These are phyloP conservation scores for Stylosanthes scabra DNA, from an alignment of 331 rosid species.

Conservation along the genomic window DNA sequence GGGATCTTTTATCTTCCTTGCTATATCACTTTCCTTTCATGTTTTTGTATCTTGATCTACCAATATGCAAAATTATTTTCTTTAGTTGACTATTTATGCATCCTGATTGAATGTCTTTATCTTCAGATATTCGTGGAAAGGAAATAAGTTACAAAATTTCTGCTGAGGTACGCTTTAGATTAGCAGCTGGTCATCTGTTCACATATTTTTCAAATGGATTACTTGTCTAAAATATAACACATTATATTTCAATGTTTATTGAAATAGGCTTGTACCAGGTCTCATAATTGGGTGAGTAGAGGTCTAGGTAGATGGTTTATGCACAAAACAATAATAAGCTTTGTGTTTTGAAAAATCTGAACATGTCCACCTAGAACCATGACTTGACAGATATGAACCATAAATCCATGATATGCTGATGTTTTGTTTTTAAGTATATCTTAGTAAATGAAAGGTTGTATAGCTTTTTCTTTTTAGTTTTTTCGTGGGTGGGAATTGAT, in stretches of 20 bases:
- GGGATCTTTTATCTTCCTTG: neutral
- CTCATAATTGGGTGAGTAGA: neutral
- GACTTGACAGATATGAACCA: neutral
- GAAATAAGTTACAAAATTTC: conserved; percentile 43
- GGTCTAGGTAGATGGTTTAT: neutral
- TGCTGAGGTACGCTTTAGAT: conserved; percentile 45
- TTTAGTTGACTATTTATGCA: neutral
- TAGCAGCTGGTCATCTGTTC: neutral
- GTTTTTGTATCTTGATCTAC: neutral
- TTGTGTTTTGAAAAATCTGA: neutral
- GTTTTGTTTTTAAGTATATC: neutral
- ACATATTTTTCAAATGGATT: neutral
- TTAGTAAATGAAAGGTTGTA: neutral
- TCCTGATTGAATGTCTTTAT: conserved; percentile 20
- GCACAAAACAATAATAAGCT: neutral
- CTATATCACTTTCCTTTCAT: neutral
- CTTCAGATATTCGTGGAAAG: conserved; percentile 38
- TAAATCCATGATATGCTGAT: neutral
- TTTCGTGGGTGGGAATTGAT: neutral
- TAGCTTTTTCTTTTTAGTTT: neutral
- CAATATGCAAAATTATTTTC: neutral
- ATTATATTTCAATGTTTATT: too few species aligned
- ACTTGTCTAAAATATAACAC: too few species aligned
- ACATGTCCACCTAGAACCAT: too few species aligned
- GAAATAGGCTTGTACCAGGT: neutral